Percentiles rank a stretch among this genome's conserved stretches.
Conservation (phyloP, 2,329 filamentous ascomycete species). For the Ilyonectria mors-panacis region DNA sequence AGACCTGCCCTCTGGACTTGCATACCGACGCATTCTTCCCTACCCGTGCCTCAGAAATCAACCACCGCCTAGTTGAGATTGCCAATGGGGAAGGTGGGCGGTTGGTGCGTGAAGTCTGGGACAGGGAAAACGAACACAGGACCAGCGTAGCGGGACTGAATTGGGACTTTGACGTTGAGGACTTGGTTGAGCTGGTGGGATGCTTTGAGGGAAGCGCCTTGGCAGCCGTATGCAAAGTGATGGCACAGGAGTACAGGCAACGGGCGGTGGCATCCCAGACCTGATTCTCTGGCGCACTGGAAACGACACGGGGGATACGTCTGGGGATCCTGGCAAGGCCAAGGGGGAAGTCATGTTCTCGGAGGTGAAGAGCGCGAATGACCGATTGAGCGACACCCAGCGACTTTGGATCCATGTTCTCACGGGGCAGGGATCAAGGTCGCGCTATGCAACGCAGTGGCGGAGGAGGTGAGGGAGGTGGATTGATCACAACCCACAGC, state of each 20-base stretch:
- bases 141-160: constrained; percentile 94
- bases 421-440: constrained; percentile 86
- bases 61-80: constrained; percentile 87
- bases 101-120: constrained; percentile 79
- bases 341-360: constrained; percentile 79
- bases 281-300: constrained; percentile 84
- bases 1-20: constrained; percentile 93
- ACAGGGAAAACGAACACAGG: constrained; percentile 75
- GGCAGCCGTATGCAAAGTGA: constrained; percentile 89
- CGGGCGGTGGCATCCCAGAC: constrained; percentile 91
- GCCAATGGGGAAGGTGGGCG: constrained; percentile 82
- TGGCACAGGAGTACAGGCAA: constrained; percentile 94
- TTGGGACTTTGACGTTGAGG: constrained; percentile 87
- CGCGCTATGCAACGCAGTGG: constrained; percentile 80
- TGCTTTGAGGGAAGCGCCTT: constrained; percentile 88
- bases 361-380: constrained; percentile 88
- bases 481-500: constrained; percentile 48
- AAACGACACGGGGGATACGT: constrained; percentile 47
- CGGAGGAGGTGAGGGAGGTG: constrained; percentile 64
- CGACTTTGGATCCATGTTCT: constrained; percentile 97
- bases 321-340: constrained; percentile 51
- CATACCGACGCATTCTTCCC: constrained; percentile 95
- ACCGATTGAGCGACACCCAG: constrained; percentile 95
- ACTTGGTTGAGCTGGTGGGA: constrained; percentile 82
- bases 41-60: constrained; percentile 89